These are phyloP conservation scores for Diplotaxis tenuifolia DNA, from an alignment of 345 rosid species.

Conservation along the genomic window DNA sequence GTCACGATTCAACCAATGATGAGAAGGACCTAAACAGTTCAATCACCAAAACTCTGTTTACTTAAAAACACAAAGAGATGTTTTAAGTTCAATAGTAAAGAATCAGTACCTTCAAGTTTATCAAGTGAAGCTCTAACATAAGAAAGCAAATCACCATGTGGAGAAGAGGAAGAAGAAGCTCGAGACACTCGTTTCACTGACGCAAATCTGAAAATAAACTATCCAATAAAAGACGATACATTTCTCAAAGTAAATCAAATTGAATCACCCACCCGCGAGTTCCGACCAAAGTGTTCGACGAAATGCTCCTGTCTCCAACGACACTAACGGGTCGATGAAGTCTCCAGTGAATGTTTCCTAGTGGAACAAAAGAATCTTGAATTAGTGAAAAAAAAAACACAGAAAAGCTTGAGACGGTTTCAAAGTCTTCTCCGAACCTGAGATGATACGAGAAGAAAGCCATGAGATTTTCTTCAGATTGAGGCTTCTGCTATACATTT, in stretches of 20 bases:
- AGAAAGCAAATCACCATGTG: constrained; percentile 42
- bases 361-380: not conserved
- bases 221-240: not conserved
- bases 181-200: constrained; percentile 44
- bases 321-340: constrained; percentile 19
- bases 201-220: constrained; percentile 57
- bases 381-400: not conserved
- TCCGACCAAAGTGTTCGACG: constrained; percentile 17
- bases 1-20: too few relatives aligned
- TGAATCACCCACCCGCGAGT: constrained; percentile 34
- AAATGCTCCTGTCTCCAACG: constrained; percentile 6
- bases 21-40: too few relatives aligned
- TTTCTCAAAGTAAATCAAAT: not conserved
- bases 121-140: constrained; percentile 49
- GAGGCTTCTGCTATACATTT: constrained; percentile 43
- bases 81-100: not conserved
- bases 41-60: too few relatives aligned
- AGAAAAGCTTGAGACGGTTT: constrained; percentile 15
- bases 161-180: constrained; percentile 31
- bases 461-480: constrained; percentile 41
- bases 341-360: constrained; percentile 37
- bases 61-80: not conserved
- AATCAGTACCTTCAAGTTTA: constrained; percentile 54
- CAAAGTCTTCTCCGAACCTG: constrained; percentile 38
- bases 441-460: constrained; percentile 41